phyloP scores from a whole-genome alignment of 352 stramenopile species.

The Phytophthora fragariae region DNA sequence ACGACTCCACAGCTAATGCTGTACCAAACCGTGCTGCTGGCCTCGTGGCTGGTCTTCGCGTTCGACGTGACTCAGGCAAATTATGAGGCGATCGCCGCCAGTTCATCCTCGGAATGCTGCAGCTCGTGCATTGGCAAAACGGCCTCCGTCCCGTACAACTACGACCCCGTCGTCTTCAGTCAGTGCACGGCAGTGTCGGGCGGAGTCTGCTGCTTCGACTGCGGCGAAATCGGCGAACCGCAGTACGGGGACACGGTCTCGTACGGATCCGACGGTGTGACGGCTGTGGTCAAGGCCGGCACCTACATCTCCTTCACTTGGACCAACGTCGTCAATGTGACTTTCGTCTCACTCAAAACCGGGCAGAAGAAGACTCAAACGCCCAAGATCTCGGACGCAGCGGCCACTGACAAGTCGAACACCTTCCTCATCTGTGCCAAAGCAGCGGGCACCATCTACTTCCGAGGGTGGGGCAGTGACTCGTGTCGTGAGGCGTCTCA shows the following conservation, averaged over 20 bases:
- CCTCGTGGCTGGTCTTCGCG: constrained; percentile 6
- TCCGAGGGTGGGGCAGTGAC: constrained; percentile 68
- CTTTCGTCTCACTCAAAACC: constrained; percentile 62
- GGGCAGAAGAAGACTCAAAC: constrained; percentile 79
- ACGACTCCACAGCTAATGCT: constrained; percentile 15
- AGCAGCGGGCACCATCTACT: constrained; percentile 55
- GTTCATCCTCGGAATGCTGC: constrained; percentile 52
- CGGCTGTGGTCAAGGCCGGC: constrained; percentile 55
- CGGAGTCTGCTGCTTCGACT: constrained; percentile 80
- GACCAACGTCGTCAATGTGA: constrained; percentile 60
- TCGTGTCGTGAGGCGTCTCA: constrained; percentile 57
- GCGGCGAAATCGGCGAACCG: constrained; percentile 48
- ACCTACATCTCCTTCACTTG: constrained; percentile 66
- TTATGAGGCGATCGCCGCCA: constrained; percentile 15
- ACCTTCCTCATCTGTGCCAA: constrained; percentile 73
- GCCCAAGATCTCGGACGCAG: constrained; percentile 43
- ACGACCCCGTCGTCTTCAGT: constrained; percentile 68
- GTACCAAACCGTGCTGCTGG: constrained; percentile 6
- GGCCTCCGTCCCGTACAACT: constrained; percentile 59
- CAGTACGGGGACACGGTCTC: constrained; percentile 41
- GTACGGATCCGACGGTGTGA: constrained; percentile 55
- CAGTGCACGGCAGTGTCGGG: constrained; percentile 55
- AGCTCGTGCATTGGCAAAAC: constrained; percentile 76
- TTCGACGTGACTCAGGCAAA: constrained; percentile 16
- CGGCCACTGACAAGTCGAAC: constrained; percentile 42